Evolutionary conservation across 2,329 filamentous ascomycete genomes (phyloP), one percentile per base, ranked within the genome.

Genomic region (Ceratocystis eucalypticola): DNA sequence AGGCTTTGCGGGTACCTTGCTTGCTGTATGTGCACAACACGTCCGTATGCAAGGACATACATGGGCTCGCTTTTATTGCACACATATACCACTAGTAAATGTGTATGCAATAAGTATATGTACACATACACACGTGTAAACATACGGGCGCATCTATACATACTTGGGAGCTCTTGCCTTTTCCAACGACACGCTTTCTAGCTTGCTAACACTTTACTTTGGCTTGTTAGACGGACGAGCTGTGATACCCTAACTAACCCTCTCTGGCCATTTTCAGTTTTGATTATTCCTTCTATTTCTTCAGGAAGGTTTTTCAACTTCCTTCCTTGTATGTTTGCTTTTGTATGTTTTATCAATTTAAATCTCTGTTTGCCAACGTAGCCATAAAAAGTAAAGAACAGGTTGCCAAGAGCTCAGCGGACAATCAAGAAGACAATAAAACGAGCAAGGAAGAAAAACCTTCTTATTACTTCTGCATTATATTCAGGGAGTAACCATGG

Each of bases 1-100:
- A 59, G 55, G 30, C 28, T 25, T 33, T 59, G 55, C 55, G 55
- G 55, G 55, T 59, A 59, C 55, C 55, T 59, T 59, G 55, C 55
- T 53, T n/a, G 48, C 45, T 22, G 10, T 46, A 25, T 62, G 28
- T 33, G 20, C 33, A 33, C 37, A 61, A 33, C 22, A 28, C 30
- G 44, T 28, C 41, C 28, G 37, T 62, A 44, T 62, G 59, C 44
- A 45, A 22, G 33, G 41, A 25, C 28, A 20, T 33, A 22, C 28
- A 15, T 59, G n/a, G n/a, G 10, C 12, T 59, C 20, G 22, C n/a
- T 30, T 12, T 53, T 59, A 15, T 15, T 33, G 28, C n/a, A 33
- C 53, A 33, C 5, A 25, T 37, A 59, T 30, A 57, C 30, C 4
- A 17, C 15, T 20, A 3, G 5, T 37, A 59, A 28, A 37, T 20